Evolutionary conservation across 2,329 filamentous ascomycete species (phyloP).

Genomic region (Paracamarosporium sp.): DNA sequence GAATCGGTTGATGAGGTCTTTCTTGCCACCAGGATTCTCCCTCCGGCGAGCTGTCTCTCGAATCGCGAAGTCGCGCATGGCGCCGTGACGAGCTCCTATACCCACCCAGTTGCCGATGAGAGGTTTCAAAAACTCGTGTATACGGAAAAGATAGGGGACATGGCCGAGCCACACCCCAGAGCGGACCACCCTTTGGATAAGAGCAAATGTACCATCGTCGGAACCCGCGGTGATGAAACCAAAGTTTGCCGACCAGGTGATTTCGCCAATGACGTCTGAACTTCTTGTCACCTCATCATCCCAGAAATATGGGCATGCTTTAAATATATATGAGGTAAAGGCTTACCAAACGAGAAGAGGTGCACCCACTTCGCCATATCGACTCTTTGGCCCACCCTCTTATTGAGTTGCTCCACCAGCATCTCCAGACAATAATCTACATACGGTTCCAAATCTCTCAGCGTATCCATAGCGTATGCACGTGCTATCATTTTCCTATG

Average conservation of each 20-base stretch:
- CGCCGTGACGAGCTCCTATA: conserved; percentile 39
- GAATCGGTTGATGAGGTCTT: conserved; percentile 47
- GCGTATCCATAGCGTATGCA: conserved; percentile 12
- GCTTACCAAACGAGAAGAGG: conserved; percentile 46
- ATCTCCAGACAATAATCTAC: conserved; percentile 42
- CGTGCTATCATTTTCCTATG: conserved; percentile 1
- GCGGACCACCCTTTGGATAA: conserved; percentile 34
- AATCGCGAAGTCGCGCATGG: conserved; percentile 37
- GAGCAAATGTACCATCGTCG: conserved; percentile 43
- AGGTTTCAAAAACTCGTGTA: conserved; percentile 42
- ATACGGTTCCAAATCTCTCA: conserved; percentile 47
- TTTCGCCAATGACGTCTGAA: conserved; percentile 49
- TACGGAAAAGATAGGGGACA: conserved; percentile 40
- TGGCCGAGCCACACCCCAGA: conserved; percentile 49
- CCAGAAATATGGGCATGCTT: no score
- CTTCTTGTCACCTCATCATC: neutral
- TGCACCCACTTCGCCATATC: conserved; percentile 48
- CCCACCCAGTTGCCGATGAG: conserved; percentile 45
- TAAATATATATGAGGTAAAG: neutral
- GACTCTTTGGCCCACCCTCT: conserved; percentile 25
- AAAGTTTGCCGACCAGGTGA: conserved; percentile 48
- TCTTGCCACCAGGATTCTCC: conserved; percentile 38
- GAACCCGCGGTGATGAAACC: conserved; percentile 43
- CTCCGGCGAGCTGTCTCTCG: conserved; percentile 14
- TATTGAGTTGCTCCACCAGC: conserved; percentile 38